Evolutionary conservation across 2,329 filamentous ascomycete genomes (phyloP).

Genomic region (Trichoderma brevicompactum): DNA sequence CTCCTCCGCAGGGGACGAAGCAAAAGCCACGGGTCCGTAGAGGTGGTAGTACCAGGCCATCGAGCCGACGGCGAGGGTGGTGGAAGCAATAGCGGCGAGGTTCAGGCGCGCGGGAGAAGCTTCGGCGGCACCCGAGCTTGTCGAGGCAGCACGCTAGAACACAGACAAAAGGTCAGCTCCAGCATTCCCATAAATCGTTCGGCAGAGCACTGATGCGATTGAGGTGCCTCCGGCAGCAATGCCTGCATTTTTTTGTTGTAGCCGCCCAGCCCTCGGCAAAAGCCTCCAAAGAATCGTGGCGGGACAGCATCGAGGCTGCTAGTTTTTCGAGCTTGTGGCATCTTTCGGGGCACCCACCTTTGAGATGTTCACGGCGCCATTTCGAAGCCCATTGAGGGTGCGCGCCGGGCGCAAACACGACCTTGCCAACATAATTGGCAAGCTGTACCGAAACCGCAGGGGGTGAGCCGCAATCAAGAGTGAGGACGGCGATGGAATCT

Average conservation of each 20-base stretch:
- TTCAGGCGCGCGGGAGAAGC: conserved; percentile 79
- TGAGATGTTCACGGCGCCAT: conserved; percentile 70
- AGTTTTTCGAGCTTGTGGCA: conserved; percentile 42
- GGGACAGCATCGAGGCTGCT: conserved; percentile 36
- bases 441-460: conserved; percentile 46
- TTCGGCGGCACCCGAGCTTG: conserved; percentile 73
- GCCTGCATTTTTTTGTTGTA: conserved; percentile 35
- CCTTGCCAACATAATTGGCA: conserved; percentile 86
- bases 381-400: conserved; percentile 77
- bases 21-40: conserved; percentile 85
- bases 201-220: conserved; percentile 37
- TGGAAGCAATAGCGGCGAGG: conserved; percentile 83
- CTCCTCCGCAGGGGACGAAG: conserved; percentile 93
- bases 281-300: neutral
- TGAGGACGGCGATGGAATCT: conserved; percentile 45
- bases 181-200: conserved; percentile 31
- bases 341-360: conserved; percentile 63
- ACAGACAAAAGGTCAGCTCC: conserved; percentile 46
- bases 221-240: conserved; percentile 33
- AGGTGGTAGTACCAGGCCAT: conserved; percentile 98
- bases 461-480: conserved; percentile 42
- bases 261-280: conserved; percentile 42
- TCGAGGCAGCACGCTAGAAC: conserved; percentile 67
- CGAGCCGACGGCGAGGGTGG: conserved; percentile 82
- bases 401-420: conserved; percentile 88